Conservation (phyloP, 306 rosid genomes). For the Elaeagnus macrophylla region DNA sequence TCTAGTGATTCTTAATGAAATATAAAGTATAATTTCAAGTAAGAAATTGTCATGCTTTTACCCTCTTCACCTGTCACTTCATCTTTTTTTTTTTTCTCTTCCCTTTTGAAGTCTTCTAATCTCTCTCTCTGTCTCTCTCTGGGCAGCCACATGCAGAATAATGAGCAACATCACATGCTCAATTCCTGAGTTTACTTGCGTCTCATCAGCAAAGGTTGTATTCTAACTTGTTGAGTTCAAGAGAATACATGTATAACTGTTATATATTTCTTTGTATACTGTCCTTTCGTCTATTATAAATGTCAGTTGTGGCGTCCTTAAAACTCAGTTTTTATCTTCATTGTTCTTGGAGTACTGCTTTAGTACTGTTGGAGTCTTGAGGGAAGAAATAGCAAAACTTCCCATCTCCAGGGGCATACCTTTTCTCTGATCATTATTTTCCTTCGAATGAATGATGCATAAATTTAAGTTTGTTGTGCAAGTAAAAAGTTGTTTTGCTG, state of each 20-base stretch:
- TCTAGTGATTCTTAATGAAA: too few species aligned
- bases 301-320: background rate
- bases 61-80: background rate
- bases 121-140: constrained; percentile 8
- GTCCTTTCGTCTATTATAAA: background rate
- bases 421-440: background rate
- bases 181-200: constrained; percentile 90
- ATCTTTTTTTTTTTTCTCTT: background rate
- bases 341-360: background rate
- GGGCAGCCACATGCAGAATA: constrained; percentile 77
- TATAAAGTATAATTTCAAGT: too few species aligned
- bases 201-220: constrained; percentile 89
- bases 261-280: background rate
- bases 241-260: background rate
- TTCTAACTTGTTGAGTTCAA: constrained; percentile 18
- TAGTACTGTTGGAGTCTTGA: background rate
- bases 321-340: background rate
- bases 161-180: constrained; percentile 71
- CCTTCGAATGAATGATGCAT: background rate
- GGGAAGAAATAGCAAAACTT: background rate
- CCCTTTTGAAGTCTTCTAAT: constrained; percentile 1
- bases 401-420: background rate
- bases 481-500: background rate
- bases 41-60: background rate
- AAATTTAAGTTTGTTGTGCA: background rate